A percentile compares a stretch with the other conserved stretches of the same genome.
Conservation (phyloP, 768 basidiomycete genomes). For the Mycena vulgaris region DNA sequence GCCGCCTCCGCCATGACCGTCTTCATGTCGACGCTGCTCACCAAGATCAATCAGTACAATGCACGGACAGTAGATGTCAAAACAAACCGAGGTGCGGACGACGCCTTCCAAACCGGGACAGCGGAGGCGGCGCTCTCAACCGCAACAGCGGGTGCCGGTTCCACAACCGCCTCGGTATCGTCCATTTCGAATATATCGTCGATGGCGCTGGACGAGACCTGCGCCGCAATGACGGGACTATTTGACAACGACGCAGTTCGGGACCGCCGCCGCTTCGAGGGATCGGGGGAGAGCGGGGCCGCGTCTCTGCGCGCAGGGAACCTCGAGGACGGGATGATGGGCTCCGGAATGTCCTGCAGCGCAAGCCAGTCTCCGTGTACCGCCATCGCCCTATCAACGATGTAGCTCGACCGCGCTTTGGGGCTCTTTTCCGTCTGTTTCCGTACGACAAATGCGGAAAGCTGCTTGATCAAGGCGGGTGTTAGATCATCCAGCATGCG, state of each 20-base stretch:
- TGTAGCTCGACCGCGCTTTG: constrained; percentile 68
- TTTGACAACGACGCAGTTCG: constrained; percentile 32
- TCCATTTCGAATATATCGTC: constrained; percentile 92
- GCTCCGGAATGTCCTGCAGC: constrained; percentile 75
- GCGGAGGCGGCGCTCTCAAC: constrained; percentile 25
- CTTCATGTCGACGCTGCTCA: constrained; percentile 83
- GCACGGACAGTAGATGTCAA: constrained; percentile 14
- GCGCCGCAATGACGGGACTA: constrained; percentile 38
- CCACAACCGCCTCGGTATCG: constrained; percentile 65
- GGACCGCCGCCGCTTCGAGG: constrained; percentile 34
- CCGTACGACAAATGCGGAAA: constrained; percentile 69
- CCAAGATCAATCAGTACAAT: constrained; percentile 24
- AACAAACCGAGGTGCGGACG: constrained; percentile 67
- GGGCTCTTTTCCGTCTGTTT: constrained; percentile 80
- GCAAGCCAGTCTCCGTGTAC: constrained; percentile 82
- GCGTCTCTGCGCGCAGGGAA: constrained; percentile 40
- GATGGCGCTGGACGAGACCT: constrained; percentile 49
- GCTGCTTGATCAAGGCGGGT: constrained; percentile 73
- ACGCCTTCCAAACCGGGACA: constrained; percentile 64
- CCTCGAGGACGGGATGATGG: constrained; percentile 57
- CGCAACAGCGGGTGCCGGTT: constrained; percentile 30
- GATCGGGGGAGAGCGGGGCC: constrained; percentile 28
- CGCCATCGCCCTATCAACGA: constrained; percentile 70
- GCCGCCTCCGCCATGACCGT: constrained; percentile 88
- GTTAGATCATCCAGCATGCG: constrained; percentile 86